Evolutionary conservation across 176 grass and related monocot species (phyloP).

Genomic region (Triticum urartu): DNA sequence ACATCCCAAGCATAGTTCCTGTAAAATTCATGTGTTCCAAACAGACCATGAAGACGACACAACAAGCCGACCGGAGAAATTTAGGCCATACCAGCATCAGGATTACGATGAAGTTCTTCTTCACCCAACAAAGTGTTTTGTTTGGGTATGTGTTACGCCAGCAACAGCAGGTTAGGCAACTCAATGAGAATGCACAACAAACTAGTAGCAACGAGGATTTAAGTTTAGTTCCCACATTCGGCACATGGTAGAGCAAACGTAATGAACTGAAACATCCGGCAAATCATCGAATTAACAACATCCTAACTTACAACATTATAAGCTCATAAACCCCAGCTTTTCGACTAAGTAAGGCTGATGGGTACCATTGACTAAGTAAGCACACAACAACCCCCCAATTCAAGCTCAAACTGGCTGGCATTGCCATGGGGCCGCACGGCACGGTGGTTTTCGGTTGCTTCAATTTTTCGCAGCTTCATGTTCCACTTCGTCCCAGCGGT

Average conservation of each 20-base stretch:
- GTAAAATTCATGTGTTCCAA: no score
- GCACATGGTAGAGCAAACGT: background rate
- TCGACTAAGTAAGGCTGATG: background rate
- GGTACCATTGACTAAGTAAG: background rate
- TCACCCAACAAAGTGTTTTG: background rate
- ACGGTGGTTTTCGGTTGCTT: background rate
- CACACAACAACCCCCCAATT: background rate
- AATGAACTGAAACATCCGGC: background rate
- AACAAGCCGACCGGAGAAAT: no score
- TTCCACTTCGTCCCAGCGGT: conserved; percentile 69
- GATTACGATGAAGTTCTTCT: background rate
- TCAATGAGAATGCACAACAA: background rate
- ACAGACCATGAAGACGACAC: no score
- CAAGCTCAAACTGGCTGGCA: background rate
- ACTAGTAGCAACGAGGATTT: background rate
- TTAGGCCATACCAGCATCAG: background rate
- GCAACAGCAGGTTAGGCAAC: background rate
- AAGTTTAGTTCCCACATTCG: background rate
- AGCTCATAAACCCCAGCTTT: background rate
- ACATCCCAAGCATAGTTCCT: no score
- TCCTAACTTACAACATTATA: background rate
- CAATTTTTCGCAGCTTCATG: background rate
- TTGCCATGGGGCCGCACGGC: background rate
- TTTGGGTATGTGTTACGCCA: background rate
- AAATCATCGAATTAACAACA: background rate